Evolutionary conservation across 2,329 filamentous ascomycete species (phyloP).

Genomic region (Aspergillus floridensis): DNA sequence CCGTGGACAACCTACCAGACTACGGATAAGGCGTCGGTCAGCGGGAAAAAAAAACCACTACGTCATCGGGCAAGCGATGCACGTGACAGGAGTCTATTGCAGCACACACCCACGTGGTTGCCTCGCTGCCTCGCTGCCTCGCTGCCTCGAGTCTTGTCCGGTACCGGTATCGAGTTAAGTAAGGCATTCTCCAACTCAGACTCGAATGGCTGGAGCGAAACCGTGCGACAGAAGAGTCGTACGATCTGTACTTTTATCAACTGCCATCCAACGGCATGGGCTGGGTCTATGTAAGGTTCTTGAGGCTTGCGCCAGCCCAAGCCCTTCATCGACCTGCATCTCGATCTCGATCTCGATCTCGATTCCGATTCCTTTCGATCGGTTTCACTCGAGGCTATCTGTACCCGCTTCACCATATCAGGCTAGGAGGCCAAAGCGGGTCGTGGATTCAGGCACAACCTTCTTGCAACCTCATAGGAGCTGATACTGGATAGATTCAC

Average conservation of each 20-base stretch:
- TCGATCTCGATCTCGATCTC: background rate
- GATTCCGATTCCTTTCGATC: background rate
- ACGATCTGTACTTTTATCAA: background rate
- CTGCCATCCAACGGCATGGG: slow-evolving; percentile 4
- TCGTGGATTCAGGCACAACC: background rate
- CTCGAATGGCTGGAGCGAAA: background rate
- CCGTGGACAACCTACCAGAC: background rate
- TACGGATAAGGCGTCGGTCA: background rate
- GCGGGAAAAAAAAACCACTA: background rate
- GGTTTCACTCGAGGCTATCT: background rate
- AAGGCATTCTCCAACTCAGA: background rate
- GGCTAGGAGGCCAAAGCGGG: background rate
- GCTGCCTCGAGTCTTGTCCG: background rate
- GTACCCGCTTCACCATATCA: background rate
- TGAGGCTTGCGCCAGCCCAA: slow-evolving; percentile 21
- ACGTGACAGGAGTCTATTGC: background rate
- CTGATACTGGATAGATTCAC: no score
- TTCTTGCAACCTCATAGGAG: background rate
- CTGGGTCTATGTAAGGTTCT: slow-evolving; percentile 19
- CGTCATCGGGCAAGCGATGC: background rate
- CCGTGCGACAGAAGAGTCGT: background rate
- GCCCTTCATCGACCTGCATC: slow-evolving; percentile 3
- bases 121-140: background rate
- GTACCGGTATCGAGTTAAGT: background rate
- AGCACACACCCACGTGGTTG: background rate